A percentile compares a stretch with the other conserved stretches of the same genome.
Conservation (phyloP, 139 green algal genomes). For the Chlamydomonas urium region DNA sequence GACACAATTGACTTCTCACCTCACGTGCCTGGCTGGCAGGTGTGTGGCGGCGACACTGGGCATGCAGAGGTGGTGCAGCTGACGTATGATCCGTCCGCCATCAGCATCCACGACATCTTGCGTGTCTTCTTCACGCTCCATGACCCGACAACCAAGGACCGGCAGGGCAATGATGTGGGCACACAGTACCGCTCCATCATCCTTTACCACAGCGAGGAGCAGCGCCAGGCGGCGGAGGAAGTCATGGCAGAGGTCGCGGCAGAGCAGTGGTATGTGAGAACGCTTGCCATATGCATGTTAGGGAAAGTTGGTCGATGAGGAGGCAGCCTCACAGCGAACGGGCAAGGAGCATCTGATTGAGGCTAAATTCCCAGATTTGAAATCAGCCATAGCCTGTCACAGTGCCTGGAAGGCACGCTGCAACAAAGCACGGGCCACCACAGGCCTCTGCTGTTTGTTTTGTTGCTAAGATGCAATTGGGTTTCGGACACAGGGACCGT, state of each 20-base stretch:
- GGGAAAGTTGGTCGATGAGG: too few species aligned
- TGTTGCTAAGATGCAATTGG: not conserved
- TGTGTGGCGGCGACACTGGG: slow-evolving; percentile 51
- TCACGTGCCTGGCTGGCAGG: slow-evolving; percentile 22
- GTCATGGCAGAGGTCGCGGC: slow-evolving; percentile 23
- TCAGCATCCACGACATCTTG: slow-evolving; percentile 42
- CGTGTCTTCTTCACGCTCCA: slow-evolving; percentile 53
- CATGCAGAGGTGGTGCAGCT: slow-evolving; percentile 60
- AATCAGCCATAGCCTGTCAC: not conserved
- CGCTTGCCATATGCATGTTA: too few species aligned
- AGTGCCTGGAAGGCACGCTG: too few species aligned
- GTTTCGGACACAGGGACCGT: not conserved
- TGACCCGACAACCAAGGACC: slow-evolving; percentile 54
- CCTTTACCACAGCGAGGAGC: slow-evolving; percentile 58
- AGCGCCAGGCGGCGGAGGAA: slow-evolving; percentile 27
- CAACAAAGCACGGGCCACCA: too few species aligned
- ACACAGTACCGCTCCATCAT: slow-evolving; percentile 79
- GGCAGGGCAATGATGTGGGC: slow-evolving; percentile 52
- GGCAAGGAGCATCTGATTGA: not conserved
- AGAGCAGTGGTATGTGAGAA: slow-evolving; percentile 11
- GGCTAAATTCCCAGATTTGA: not conserved
- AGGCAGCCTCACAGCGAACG: too few species aligned
- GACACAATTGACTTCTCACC: not conserved
- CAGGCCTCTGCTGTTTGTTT: too few species aligned
- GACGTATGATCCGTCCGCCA: slow-evolving; percentile 42